Conservation (phyloP, 164 flowering plant genomes). For the Piper betle region DNA sequence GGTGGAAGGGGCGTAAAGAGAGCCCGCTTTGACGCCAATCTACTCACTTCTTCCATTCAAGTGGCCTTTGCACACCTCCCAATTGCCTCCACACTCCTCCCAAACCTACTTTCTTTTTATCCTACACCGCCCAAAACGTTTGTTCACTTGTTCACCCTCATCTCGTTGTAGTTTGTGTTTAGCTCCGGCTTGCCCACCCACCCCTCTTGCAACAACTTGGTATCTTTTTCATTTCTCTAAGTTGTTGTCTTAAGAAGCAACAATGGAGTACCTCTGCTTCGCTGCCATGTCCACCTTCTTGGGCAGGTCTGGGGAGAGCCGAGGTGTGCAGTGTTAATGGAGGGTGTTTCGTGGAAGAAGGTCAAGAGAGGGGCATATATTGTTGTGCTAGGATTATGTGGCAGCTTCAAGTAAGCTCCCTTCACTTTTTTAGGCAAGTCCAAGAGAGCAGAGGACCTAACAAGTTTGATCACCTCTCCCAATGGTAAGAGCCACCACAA, state of each 20-base stretch:
- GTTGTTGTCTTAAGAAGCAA: too few species aligned
- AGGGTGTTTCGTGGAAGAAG: slow-evolving; percentile 13
- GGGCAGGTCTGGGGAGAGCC: not conserved
- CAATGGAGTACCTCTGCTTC: slow-evolving; percentile 45
- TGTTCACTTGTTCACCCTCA: slow-evolving; percentile 35
- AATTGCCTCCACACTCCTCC: slow-evolving; percentile 15
- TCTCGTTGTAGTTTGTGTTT: slow-evolving; percentile 17
- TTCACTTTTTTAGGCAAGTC: slow-evolving; percentile 21
- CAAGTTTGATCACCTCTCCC: slow-evolving; percentile 35
- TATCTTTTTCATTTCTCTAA: slow-evolving; percentile 3
- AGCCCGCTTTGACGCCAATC: slow-evolving; percentile 17
- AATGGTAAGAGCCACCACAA: slow-evolving; percentile 29
- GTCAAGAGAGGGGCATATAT: slow-evolving; percentile 16
- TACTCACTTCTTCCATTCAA: not conserved
- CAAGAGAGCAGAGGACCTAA: slow-evolving; percentile 17
- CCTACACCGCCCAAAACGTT: slow-evolving; percentile 12
- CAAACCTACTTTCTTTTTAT: slow-evolving; percentile 7
- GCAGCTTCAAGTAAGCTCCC: slow-evolving; percentile 28
- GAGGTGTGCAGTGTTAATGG: not conserved
- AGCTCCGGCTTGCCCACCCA: slow-evolving; percentile 27
- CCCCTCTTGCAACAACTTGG: slow-evolving; percentile 9
- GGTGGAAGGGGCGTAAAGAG: slow-evolving; percentile 50
- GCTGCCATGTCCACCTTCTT: slow-evolving; percentile 12
- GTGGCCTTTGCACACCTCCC: not conserved
- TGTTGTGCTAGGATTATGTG: slow-evolving; percentile 33